A percentile compares a stretch with the other conserved stretches of the same genome.
These are phyloP conservation scores for Gracilaria vermiculophylla DNA, from an alignment of 23 red algal genomes.

Conservation along the genomic window DNA sequence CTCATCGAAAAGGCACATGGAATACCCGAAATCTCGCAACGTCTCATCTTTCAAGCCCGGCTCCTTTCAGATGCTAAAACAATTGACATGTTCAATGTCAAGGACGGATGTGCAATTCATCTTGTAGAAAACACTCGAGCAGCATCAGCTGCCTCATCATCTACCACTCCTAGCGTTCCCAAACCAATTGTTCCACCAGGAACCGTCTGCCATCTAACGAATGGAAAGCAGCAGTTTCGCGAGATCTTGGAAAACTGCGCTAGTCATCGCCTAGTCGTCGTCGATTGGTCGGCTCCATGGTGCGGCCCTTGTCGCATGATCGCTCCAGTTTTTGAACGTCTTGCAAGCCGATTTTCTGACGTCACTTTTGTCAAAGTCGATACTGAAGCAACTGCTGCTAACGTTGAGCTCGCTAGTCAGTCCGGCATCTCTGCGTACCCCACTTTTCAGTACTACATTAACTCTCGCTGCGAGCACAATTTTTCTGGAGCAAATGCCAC, in stretches of 20 bases:
- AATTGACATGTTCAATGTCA: conserved; percentile 43
- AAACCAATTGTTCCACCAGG: conserved; percentile 58
- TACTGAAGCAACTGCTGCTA: conserved; percentile 56
- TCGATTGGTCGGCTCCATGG: conserved; percentile 68
- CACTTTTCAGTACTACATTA: conserved; percentile 65
- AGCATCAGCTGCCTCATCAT: not conserved
- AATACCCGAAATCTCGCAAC: conserved; percentile 17
- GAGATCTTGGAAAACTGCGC: conserved; percentile 35
- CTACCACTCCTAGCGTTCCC: not conserved
- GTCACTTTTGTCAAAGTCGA: conserved; percentile 74
- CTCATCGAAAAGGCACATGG: conserved; percentile 43
- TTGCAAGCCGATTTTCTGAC: conserved; percentile 48
- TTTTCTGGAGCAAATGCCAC: conserved; percentile 59
- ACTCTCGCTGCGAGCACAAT: not conserved
- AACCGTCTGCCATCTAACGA: conserved; percentile 39
- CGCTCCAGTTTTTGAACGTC: conserved; percentile 47
- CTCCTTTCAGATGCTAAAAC: conserved; percentile 60
- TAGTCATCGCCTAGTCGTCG: conserved; percentile 30
- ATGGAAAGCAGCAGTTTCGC: conserved; percentile 35
- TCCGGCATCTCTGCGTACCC: conserved; percentile 44
- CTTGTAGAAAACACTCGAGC: conserved; percentile 61
- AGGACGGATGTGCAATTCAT: conserved; percentile 39
- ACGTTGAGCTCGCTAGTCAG: conserved; percentile 46
- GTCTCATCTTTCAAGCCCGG: conserved; percentile 68
- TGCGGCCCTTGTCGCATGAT: conserved; percentile 74